Evolutionary conservation across 2,329 filamentous ascomycete genomes (phyloP).

Genomic region (Canariomyces notabilis): DNA sequence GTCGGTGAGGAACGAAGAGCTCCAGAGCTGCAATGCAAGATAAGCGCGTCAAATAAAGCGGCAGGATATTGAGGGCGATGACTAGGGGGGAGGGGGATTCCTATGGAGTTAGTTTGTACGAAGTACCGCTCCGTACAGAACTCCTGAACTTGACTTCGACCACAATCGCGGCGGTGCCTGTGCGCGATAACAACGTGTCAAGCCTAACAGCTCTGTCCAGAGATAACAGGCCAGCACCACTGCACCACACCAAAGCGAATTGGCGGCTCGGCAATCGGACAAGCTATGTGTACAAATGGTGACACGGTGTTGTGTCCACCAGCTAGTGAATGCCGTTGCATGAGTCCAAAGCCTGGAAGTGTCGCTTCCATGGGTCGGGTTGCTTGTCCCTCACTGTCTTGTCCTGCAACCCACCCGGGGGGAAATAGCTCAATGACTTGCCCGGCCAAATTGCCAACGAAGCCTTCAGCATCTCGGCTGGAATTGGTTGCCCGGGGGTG

Average conservation of each 20-base stretch:
- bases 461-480: no score
- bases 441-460: no score
- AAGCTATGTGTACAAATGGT: conserved; percentile 9
- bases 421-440: no score
- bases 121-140: no score
- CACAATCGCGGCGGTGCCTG: neutral
- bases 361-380: no score
- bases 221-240: conserved; percentile 23
- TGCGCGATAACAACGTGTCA: conserved; percentile 3
- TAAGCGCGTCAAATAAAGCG: conserved; percentile 14
- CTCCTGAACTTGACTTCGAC: neutral
- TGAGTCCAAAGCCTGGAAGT: conserved; percentile 1
- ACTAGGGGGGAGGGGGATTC: neutral
- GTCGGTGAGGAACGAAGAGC: conserved; percentile 15
- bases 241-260: conserved; percentile 14
- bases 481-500: no score
- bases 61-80: neutral
- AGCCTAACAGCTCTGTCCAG: conserved; percentile 9
- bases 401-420: no score
- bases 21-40: conserved; percentile 17
- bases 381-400: no score
- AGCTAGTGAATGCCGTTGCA: conserved; percentile 16
- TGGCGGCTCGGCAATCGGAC: conserved; percentile 14
- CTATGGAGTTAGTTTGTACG: no score
- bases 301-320: neutral